phyloP scores from a whole-genome alignment of 352 stramenopile genomes.

The Phytophthora melonis region DNA sequence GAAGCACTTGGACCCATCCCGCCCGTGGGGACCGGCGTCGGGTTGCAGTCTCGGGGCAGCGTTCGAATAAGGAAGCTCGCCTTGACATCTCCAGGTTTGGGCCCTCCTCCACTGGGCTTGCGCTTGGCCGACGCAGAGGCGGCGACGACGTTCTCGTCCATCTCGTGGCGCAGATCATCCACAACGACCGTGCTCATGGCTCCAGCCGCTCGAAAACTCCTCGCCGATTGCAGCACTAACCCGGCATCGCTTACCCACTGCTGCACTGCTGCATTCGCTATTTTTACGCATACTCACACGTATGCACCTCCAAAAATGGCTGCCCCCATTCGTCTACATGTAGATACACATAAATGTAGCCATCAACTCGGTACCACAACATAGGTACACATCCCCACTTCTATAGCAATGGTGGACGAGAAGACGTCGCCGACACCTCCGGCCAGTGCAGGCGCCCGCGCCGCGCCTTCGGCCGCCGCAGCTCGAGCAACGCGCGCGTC shows the following conservation, averaged over 20 bases:
- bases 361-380: neutral
- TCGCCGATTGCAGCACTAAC: slow-evolving; percentile 9
- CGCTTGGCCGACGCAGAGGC: slow-evolving; percentile 6
- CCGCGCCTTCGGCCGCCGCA: neutral
- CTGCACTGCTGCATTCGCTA: slow-evolving; percentile 1
- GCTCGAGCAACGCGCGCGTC: neutral
- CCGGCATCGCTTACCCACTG: neutral
- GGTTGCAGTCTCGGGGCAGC: slow-evolving; percentile 77
- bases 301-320: neutral
- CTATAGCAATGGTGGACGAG: slow-evolving; percentile 36
- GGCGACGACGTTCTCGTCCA: slow-evolving; percentile 17
- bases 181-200: slow-evolving; percentile 53
- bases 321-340: neutral
- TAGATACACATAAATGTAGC: neutral
- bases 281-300: slow-evolving; percentile 7
- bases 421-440: slow-evolving; percentile 8
- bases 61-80: slow-evolving; percentile 79
- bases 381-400: neutral
- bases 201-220: neutral
- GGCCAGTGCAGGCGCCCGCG: neutral
- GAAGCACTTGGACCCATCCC: slow-evolving; percentile 18
- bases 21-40: slow-evolving; percentile 47
- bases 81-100: slow-evolving; percentile 39
- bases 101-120: slow-evolving; percentile 8
- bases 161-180: slow-evolving; percentile 65